phyloP scores from a whole-genome alignment of 2,329 filamentous ascomycete species.

The Xylaria digitata region DNA sequence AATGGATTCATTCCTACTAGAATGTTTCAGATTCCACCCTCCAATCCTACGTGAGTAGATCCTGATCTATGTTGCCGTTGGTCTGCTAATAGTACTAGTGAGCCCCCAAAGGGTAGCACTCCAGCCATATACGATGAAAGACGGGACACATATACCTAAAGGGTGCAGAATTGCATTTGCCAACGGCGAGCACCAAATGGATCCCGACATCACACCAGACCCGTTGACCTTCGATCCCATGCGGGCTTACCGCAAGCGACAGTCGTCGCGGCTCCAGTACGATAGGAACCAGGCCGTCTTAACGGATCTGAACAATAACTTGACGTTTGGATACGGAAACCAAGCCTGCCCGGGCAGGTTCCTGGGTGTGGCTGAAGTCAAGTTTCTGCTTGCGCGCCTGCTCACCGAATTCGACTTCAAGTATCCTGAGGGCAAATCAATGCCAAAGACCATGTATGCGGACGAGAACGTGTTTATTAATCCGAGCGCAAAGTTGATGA shows the following conservation, averaged over 20 bases:
- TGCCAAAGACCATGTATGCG: constrained; percentile 19
- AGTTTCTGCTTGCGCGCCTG: constrained; percentile 31
- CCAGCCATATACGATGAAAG: constrained; percentile 33
- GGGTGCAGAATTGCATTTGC: constrained; percentile 31
- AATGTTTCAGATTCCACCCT: constrained; percentile 33
- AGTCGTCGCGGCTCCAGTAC: constrained; percentile 20
- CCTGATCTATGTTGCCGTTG: not conserved
- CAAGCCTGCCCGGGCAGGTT: constrained; percentile 34
- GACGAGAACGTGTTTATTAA: constrained; percentile 32
- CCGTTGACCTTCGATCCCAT: constrained; percentile 37
- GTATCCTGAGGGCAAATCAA: constrained; percentile 20
- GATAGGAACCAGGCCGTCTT: constrained; percentile 26
- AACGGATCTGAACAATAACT: constrained; percentile 29
- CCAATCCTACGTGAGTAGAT: constrained; percentile 31
- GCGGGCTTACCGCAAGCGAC: constrained; percentile 34
- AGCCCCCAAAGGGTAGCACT: constrained; percentile 30
- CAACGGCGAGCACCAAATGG: constrained; percentile 22
- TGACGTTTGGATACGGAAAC: constrained; percentile 36
- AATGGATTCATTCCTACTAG: constrained; percentile 10
- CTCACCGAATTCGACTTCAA: constrained; percentile 21
- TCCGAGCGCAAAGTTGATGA: constrained; percentile 27
- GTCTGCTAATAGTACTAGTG: constrained; percentile 20
- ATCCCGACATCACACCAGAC: constrained; percentile 26
- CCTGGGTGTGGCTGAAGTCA: constrained; percentile 34
- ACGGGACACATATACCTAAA: constrained; percentile 37